Evolutionary conservation across 192 early-diverging fungal species (phyloP), one percentile per base, ranked within the genome.

Genomic region (Tieghemiomyces parasiticus): DNA sequence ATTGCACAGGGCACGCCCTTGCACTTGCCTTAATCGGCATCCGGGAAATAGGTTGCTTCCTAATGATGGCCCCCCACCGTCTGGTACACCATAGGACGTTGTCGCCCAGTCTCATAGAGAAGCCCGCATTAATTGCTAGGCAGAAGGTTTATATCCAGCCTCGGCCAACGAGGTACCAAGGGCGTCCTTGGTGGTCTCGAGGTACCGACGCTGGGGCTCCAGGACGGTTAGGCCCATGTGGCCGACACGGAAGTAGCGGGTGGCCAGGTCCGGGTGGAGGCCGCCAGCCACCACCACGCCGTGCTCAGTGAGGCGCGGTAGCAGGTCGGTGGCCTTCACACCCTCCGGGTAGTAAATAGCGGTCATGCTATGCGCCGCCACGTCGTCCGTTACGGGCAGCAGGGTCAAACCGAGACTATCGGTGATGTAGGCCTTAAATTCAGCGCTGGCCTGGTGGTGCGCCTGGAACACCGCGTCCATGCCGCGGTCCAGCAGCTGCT

Each of bases 191-290:
- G 80, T 84, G 49, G 75, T 71, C 35, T 84, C 78, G 28, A 89
- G 71, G 60, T 84, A 81, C 35, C 74, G 73, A 31, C 78, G 75
- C 60, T 85, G 74, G 55, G 78, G 71, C 66, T 84, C 79, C 28
- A 78, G 81, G 45, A 82, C 86, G 26, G 85, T 81, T 63, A 90
- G 78, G 68, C 86, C 86, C 88, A 90, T 88, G 64, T 90, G 88
- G 49, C 83, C 93, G 35, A 96, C 76, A 54, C 95, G 88, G 81
- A 98, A 98, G 78, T 98, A 98, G 65, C 90, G 83, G 26, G 82
- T 68, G 2, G 86, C 86, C 58, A 89, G 79, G 46, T 81, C 78
- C 16, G 77, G 75, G 58, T 92, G 86, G 46, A 98, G 82, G 53
- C 95, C 95, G 63, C 91, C 95, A 38, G 95, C 95, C 52, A 92